Evolutionary conservation across 2,329 filamentous ascomycete species (phyloP).

Genomic region (Talaromyces sp.): DNA sequence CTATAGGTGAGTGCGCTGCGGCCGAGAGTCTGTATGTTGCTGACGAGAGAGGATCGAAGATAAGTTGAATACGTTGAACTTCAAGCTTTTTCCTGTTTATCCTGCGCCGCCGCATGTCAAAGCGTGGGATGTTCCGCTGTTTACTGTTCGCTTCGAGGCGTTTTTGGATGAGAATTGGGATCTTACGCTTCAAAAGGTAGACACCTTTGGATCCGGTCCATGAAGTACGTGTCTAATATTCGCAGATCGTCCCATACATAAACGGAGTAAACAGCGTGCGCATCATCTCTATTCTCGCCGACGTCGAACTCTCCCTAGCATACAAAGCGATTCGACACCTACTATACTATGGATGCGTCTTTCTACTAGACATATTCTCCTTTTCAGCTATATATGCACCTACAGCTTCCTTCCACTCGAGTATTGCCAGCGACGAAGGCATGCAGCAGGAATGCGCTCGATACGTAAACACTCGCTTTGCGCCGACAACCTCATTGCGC

Average conservation of each 20-base stretch:
- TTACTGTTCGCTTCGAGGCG: conserved; percentile 56
- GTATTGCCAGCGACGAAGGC: conserved; percentile 71
- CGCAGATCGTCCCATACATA: conserved; percentile 74
- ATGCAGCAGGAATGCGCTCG: conserved; percentile 84
- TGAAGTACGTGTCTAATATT: background rate
- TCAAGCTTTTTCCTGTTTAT: conserved; percentile 89
- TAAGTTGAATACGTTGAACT: conserved; percentile 90
- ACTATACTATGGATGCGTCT: conserved; percentile 86
- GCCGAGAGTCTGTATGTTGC: conserved; percentile 7
- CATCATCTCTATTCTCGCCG: conserved; percentile 78
- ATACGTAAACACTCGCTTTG: conserved; percentile 67
- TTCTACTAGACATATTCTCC: conserved; percentile 92
- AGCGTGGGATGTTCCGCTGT: conserved; percentile 86
- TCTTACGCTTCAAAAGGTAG: conserved; percentile 51
- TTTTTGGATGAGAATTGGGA: conserved; percentile 58
- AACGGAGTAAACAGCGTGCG: conserved; percentile 89
- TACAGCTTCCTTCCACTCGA: conserved; percentile 70
- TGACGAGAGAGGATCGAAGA: conserved; percentile 51
- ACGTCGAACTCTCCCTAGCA: conserved; percentile 82
- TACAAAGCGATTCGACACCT: conserved; percentile 85
- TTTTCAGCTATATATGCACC: conserved; percentile 89
- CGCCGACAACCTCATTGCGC: conserved; percentile 27
- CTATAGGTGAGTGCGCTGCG: conserved; percentile 65
- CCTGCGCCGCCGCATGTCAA: conserved; percentile 73
- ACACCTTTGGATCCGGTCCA: background rate